Percentiles rank a stretch among this genome's conserved stretches.
Conservation (phyloP, 177 flowering plant genomes). For the Tripterygium wilfordii region DNA sequence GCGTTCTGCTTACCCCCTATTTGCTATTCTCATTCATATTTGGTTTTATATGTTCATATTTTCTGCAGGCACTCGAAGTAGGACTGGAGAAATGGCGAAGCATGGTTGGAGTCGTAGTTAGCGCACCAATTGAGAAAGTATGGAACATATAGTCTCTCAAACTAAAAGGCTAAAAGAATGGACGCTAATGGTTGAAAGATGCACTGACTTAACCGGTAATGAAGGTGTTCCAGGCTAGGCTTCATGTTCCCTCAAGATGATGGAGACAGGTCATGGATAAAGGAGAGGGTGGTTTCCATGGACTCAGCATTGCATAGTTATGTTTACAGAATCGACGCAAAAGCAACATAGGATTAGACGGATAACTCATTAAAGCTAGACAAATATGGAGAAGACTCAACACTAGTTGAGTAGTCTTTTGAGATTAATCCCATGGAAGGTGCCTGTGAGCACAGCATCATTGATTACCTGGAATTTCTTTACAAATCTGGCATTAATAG, state of each 20-base stretch:
- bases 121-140: conserved; percentile 46
- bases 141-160: conserved; percentile 48
- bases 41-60: background rate
- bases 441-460: conserved; percentile 29
- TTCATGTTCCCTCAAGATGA: conserved; percentile 67
- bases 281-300: conserved; percentile 43
- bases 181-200: conserved; percentile 73
- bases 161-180: conserved; percentile 37
- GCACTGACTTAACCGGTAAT: conserved; percentile 46
- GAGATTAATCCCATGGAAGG: conserved; percentile 48
- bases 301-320: conserved; percentile 32
- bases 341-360: conserved; percentile 64
- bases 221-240: conserved; percentile 53
- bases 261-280: conserved; percentile 70
- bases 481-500: conserved; percentile 55
- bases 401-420: conserved; percentile 45
- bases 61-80: conserved; percentile 17
- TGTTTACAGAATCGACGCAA: conserved; percentile 45
- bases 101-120: conserved; percentile 36
- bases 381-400: conserved; percentile 42
- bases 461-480: conserved; percentile 55
- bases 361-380: conserved; percentile 49
- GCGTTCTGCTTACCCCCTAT: no score
- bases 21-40: no score
- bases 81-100: conserved; percentile 38